phyloP scores from a whole-genome alignment of 2,329 filamentous ascomycete genomes.

The Fusarium caatingaense region DNA sequence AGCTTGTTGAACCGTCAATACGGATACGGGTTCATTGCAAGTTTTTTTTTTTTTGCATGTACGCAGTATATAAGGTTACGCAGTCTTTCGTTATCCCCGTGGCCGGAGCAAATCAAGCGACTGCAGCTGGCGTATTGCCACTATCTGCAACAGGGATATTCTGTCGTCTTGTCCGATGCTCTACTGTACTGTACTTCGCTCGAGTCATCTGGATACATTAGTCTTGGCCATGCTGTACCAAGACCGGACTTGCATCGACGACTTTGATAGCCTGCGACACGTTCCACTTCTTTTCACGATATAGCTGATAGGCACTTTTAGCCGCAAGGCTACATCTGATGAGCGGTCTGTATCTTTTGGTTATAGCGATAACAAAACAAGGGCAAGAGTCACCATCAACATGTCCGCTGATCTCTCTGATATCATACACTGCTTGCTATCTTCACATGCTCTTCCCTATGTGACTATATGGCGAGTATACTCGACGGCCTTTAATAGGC shows the following conservation, averaged over 20 bases:
- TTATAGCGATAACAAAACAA: background rate
- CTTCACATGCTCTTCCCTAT: background rate
- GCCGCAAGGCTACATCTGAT: background rate
- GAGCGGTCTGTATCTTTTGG: background rate
- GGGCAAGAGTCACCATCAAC: background rate
- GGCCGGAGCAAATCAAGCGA: slow-evolving; percentile 25
- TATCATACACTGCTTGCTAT: background rate
- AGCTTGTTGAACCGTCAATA: slow-evolving; percentile 16
- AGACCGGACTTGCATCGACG: background rate
- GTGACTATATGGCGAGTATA: background rate
- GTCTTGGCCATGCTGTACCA: background rate
- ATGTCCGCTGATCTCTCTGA: background rate
- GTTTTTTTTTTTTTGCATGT: slow-evolving; percentile 13
- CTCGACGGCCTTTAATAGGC: background rate
- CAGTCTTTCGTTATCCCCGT: background rate
- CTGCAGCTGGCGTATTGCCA: slow-evolving; percentile 24
- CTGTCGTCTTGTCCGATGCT: background rate
- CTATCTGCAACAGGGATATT: slow-evolving; percentile 28
- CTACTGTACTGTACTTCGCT: background rate
- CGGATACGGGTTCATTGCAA: slow-evolving; percentile 10
- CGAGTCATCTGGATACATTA: slow-evolving; percentile 23
- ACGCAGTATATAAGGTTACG: background rate
- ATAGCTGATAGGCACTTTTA: background rate
- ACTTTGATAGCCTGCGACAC: background rate
- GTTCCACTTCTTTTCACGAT: background rate